Base-by-base conservation (phyloP, 1,284 basidiomycete genomes). In the Meripilus lineatus region DNA sequence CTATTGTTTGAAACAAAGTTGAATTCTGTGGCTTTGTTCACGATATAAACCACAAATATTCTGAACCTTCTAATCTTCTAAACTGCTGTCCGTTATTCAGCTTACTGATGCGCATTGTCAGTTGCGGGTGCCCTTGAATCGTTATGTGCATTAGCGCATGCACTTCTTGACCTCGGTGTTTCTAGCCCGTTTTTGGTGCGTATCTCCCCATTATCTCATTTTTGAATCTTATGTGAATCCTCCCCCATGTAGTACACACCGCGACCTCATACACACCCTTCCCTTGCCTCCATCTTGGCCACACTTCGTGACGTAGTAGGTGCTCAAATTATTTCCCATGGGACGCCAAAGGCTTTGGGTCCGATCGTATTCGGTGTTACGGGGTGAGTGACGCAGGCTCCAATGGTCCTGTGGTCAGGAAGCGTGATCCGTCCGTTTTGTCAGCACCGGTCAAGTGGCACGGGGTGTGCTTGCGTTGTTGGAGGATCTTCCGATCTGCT, bases 51-150 rank as follows among this genome's bases (percentile, higher is more conserved):
- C n/a, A n/a, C n/a, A n/a, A n/a, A n/a, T n/a, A n/a, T n/a, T n/a
- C n/a, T n/a, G n/a, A n/a, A n/a, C n/a, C n/a, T n/a, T n/a, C n/a
- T n/a, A n/a, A n/a, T n/a, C n/a, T n/a, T n/a, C n/a, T n/a, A n/a
- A n/a, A n/a, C 5, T 26, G 3, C 30, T 22, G 10, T 28, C 26
- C 38, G 13, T 21, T 41, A 24, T n/a, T 28, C 3, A n/a, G n/a
- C n/a, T n/a, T n/a, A n/a, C n/a, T n/a, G n/a, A n/a, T n/a, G n/a
- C n/a, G 28, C 8, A 32, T 33, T 36, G 46, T 20, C 52, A 90
- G 88, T 89, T 45, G 88, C 89, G 8, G 92, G 92, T 5, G 82
- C 84, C 1, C 75, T 91, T 1, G 91, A 94, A 64, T 84, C 87
- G 0, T 71, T 95, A 20, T 79, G 76, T 3, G 76, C 87, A 4